Conservation (phyloP, 2,329 filamentous ascomycete genomes). For the Phialophora macrospora region DNA sequence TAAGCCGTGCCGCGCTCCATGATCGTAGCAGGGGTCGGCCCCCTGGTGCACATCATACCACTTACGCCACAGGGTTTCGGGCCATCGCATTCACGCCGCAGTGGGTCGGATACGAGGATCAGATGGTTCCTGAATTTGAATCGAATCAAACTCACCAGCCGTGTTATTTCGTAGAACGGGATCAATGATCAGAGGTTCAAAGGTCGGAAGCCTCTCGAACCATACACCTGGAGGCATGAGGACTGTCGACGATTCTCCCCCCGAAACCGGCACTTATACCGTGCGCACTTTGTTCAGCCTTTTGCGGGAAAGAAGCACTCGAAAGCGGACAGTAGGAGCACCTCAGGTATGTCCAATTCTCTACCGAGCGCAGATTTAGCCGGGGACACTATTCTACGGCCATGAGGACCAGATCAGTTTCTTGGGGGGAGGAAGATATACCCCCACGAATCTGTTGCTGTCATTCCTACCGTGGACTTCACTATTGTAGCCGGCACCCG, state of each 20-base stretch:
- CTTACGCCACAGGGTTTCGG: constrained; percentile 14
- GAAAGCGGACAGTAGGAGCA: not conserved
- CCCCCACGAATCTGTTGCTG: not conserved
- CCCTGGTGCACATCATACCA: constrained; percentile 12
- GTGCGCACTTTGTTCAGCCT: not conserved
- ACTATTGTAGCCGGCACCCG: too few species aligned
- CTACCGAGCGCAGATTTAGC: not conserved
- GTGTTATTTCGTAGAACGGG: not conserved
- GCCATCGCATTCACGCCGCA: constrained; percentile 11
- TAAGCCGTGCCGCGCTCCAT: too few species aligned
- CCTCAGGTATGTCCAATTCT: not conserved
- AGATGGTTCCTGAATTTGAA: not conserved
- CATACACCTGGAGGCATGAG: not conserved
- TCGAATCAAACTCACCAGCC: not conserved
- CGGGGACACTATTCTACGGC: too few species aligned
- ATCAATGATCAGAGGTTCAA: not conserved
- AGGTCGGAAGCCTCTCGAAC: too few species aligned
- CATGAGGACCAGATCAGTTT: too few species aligned
- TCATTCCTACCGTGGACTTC: not conserved
- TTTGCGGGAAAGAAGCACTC: too few species aligned
- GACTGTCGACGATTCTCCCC: not conserved
- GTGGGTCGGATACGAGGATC: constrained; percentile 4
- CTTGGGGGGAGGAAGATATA: too few species aligned
- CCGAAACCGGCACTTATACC: not conserved
- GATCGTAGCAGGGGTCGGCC: not conserved